phyloP scores from a whole-genome alignment of 495 filamentous ascomycete species.

The Melanomma pulvis-pyrius region DNA sequence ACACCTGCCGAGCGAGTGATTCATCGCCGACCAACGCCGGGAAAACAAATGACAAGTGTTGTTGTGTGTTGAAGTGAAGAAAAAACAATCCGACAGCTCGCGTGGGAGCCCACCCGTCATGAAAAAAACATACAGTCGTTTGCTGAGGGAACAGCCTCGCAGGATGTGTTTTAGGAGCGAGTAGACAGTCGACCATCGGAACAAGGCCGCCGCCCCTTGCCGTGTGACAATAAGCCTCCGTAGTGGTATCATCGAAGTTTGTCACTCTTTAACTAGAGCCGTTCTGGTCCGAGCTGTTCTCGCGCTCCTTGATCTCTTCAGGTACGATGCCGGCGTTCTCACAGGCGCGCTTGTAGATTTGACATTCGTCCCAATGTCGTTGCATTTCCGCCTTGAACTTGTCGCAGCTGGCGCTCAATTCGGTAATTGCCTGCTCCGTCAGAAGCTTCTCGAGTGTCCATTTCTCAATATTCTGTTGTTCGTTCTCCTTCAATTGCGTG shows the following conservation, averaged over 20 bases:
- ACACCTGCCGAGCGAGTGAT: conserved; percentile 14
- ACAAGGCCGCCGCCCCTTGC: conserved; percentile 6
- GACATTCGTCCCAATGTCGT: conserved; percentile 71
- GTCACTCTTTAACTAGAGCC: conserved; percentile 15
- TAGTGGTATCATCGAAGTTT: background rate
- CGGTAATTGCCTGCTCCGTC: conserved; percentile 89
- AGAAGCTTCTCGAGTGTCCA: conserved; percentile 97
- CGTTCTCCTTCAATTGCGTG: conserved; percentile 89
- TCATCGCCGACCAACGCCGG: conserved; percentile 11
- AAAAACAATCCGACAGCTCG: background rate
- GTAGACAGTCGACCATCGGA: conserved; percentile 3
- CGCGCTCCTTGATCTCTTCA: conserved; percentile 38
- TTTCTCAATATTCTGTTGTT: conserved; percentile 89
- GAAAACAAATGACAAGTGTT: background rate
- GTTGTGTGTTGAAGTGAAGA: background rate
- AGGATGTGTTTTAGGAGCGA: background rate
- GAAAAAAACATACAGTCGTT: conserved; percentile 18
- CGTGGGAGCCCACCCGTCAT: conserved; percentile 15
- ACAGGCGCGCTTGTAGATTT: conserved; percentile 83
- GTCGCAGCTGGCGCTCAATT: conserved; percentile 84
- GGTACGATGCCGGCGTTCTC: conserved; percentile 68
- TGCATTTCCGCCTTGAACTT: conserved; percentile 83
- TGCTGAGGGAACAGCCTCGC: background rate
- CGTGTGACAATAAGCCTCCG: conserved; percentile 1
- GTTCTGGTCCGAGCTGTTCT: conserved; percentile 36